Base-by-base conservation (phyloP, 1,139 yeast species). In the Tardiomyces blankii region DNA sequence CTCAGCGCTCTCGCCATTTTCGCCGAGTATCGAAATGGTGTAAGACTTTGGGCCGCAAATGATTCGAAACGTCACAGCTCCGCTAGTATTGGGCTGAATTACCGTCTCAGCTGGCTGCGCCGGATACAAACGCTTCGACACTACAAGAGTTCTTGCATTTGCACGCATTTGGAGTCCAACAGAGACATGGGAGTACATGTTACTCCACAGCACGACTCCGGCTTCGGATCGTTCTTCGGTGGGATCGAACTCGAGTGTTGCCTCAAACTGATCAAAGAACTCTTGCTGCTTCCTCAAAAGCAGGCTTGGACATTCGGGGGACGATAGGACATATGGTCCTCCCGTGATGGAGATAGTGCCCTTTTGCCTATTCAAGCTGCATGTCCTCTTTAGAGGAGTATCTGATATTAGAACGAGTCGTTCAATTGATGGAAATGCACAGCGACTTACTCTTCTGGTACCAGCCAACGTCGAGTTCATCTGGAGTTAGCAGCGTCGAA, bases 211-310 rank as follows among this genome's bases (percentile, higher is more conserved):
- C 7, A 28, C 35, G 18, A 40, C 21, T 23, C 42, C 42, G 9
- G 42, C 42, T 14, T 40, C 42, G 16, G n/a, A 40, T 6, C 11
- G 4, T n/a, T 23, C 42, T 9, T 40, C 27, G 8, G 18, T 3
- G 14, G 42, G 42, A 11, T 18, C 8, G 27, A 40, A 40, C n/a
- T 40, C 42, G 9, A 40, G 19, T 3, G 12, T n/a, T 5, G n/a
- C 33, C 3, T 18, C 14, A n/a, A 25, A 40, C 16, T 6, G 9
- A 13, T 28, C 42, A 14, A 9, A n/a, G n/a, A 40, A 40, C 18
- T 27, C 42, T 9, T 23, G 21, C 21, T 40, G 42, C 42, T 40
- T 40, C 13, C 33, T 27, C 5, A 40, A 40, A 5, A 40, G 33
- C 9, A 28, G 32, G 12, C 32, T 14, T 2, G 42, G 42, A 16